phyloP scores from a whole-genome alignment of 1,139 yeast species.

The Hyphopichia khmerensis region DNA sequence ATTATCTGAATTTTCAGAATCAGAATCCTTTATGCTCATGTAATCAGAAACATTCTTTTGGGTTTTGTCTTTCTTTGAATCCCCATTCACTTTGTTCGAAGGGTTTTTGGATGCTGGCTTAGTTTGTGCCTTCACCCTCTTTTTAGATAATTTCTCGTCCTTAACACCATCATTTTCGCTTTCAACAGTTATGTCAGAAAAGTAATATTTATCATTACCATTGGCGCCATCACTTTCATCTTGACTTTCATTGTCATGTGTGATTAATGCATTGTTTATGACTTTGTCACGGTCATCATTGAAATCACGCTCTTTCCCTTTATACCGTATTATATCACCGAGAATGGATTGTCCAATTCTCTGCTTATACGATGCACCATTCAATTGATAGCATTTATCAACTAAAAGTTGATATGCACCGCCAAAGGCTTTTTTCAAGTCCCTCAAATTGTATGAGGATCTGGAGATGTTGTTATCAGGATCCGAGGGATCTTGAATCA shows the following conservation, averaged over 20 bases:
- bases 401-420: slow-evolving; percentile 86
- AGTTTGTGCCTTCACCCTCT: neutral
- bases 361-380: slow-evolving; percentile 62
- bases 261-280: slow-evolving; percentile 55
- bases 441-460: slow-evolving; percentile 79
- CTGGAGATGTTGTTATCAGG: slow-evolving; percentile 78
- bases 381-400: slow-evolving; percentile 62
- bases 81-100: slow-evolving; percentile 3
- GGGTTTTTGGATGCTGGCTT: neutral
- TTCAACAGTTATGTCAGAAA: slow-evolving; percentile 44
- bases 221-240: slow-evolving; percentile 32
- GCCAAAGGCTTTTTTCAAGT: slow-evolving; percentile 81
- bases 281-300: slow-evolving; percentile 71
- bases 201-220: slow-evolving; percentile 40
- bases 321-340: slow-evolving; percentile 77
- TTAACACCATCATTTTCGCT: slow-evolving; percentile 27
- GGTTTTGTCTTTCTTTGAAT: slow-evolving; percentile 2
- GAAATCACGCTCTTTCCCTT: slow-evolving; percentile 77
- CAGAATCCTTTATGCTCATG: slow-evolving; percentile 23
- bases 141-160: neutral
- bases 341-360: slow-evolving; percentile 73
- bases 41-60: slow-evolving; percentile 24
- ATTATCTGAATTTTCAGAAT: slow-evolving; percentile 6
- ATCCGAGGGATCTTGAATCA: slow-evolving; percentile 92
- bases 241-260: slow-evolving; percentile 18